phyloP scores from a whole-genome alignment of 768 basidiomycete species.

The Grammothele lineata region DNA sequence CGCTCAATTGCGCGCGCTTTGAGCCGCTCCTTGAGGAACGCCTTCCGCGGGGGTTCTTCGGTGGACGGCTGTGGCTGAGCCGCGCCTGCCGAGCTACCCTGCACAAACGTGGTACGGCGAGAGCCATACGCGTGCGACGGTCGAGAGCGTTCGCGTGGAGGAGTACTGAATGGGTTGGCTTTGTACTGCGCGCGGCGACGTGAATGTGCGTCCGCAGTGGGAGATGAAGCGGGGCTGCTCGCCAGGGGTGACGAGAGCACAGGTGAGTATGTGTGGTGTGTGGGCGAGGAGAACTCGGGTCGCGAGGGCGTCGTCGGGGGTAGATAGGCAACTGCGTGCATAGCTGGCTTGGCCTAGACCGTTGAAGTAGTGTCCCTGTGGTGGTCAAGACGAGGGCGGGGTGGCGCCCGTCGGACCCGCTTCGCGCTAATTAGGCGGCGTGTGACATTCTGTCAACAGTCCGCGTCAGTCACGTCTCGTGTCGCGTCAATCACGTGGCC shows the following conservation, averaged over 20 bases:
- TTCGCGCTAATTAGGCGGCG: too few relatives aligned
- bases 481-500: too few relatives aligned
- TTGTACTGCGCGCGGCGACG: slow-evolving; percentile 60
- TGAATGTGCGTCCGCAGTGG: slow-evolving; percentile 38
- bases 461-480: too few relatives aligned
- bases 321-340: slow-evolving; percentile 2
- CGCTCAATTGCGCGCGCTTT: slow-evolving; percentile 60
- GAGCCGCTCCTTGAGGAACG: slow-evolving; percentile 56
- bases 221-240: slow-evolving; percentile 43
- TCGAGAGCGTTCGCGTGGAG: slow-evolving; percentile 21
- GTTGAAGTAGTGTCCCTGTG: too few relatives aligned
- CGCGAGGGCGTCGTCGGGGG: slow-evolving; percentile 8
- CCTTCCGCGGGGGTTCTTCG: slow-evolving; percentile 45
- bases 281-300: neutral
- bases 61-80: neutral
- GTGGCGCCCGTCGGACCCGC: too few relatives aligned
- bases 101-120: neutral
- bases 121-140: neutral
- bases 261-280: slow-evolving; percentile 5
- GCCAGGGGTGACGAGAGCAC: slow-evolving; percentile 47
- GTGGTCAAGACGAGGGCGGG: too few relatives aligned
- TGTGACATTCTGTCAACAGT: too few relatives aligned
- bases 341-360: neutral
- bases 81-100: neutral
- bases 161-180: slow-evolving; percentile 28